Percentiles rank a stretch among this genome's conserved stretches.
phyloP scores from a whole-genome alignment of 2,329 filamentous ascomycete genomes.

The Ophiostoma perfectum region DNA sequence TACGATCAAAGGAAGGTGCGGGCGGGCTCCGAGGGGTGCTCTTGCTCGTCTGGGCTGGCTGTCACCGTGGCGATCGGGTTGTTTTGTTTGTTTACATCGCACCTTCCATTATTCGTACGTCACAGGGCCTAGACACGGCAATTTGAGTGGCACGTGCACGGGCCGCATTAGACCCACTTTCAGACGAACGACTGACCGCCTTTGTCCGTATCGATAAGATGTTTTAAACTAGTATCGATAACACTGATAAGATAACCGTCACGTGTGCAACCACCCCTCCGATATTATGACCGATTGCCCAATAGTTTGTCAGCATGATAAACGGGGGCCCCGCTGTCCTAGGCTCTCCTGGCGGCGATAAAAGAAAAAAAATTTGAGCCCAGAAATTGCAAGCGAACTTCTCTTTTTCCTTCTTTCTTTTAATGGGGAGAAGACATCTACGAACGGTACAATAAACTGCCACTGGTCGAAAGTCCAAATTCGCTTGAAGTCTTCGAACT shows the following conservation, averaged over 20 bases:
- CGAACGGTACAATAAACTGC: conserved; percentile 29
- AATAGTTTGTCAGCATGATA: conserved; percentile 15
- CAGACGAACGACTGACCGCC: not conserved
- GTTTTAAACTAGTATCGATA: not conserved
- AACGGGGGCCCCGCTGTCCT: conserved; percentile 18
- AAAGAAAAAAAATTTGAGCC: conserved; percentile 28
- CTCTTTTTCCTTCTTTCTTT: conserved; percentile 29
- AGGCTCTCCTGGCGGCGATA: conserved; percentile 19
- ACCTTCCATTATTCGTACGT: conserved; percentile 17
- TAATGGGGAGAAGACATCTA: conserved; percentile 30
- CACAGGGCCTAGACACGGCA: conserved; percentile 21
- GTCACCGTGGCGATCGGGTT: conserved; percentile 28
- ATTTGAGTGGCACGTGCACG: conserved; percentile 9
- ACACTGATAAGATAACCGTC: not conserved
- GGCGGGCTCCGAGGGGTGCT: conserved; percentile 22
- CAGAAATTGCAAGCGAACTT: conserved; percentile 6
- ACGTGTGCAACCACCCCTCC: conserved; percentile 4
- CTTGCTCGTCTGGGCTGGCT: conserved; percentile 23
- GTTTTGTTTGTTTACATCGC: conserved; percentile 29
- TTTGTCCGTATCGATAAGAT: not conserved
- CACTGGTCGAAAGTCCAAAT: conserved; percentile 28
- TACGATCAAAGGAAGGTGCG: conserved; percentile 14
- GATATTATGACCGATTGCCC: not conserved
- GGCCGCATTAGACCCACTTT: not conserved
- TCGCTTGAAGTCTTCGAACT: conserved; percentile 29